These are phyloP conservation scores for Apium graveolens DNA, from an alignment of 129 eudicot species.

Conservation along the genomic window DNA sequence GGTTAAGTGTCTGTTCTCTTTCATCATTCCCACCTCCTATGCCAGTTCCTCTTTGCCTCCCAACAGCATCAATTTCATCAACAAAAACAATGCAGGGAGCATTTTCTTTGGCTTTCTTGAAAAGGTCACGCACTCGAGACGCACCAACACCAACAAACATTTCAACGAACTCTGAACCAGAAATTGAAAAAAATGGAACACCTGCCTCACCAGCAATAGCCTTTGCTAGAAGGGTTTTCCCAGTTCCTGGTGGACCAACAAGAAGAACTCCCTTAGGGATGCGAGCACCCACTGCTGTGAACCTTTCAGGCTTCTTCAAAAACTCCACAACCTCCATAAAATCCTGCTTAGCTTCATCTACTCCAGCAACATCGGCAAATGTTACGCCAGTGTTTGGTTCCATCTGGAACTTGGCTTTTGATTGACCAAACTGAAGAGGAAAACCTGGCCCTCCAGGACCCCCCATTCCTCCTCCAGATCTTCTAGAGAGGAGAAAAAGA, in stretches of 20 bases:
- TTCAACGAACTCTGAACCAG: conserved; percentile 96
- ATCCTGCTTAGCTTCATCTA: conserved; percentile 97
- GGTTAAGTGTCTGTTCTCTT: conserved; percentile 93
- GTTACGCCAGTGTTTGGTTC: conserved; percentile 98
- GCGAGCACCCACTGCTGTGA: conserved; percentile 91
- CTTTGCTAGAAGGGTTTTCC: conserved; percentile 86
- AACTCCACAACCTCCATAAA: conserved; percentile 97
- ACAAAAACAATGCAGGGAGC: conserved; percentile 98
- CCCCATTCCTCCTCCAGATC: conserved; percentile 90
- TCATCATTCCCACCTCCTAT: conserved; percentile 98
- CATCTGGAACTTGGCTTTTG: conserved; percentile 94
- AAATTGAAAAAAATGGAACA: conserved; percentile 90
- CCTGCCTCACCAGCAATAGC: conserved; percentile 99
- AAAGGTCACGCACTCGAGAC: conserved; percentile 92
- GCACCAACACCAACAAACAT: conserved; percentile 99
- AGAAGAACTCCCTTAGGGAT: conserved; percentile 97
- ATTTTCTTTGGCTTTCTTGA: conserved; percentile 91
- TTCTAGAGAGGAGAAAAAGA: conserved; percentile 80
- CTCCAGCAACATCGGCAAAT: conserved; percentile 96
- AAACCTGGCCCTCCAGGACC: conserved; percentile 97
- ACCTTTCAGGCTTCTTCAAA: conserved; percentile 92
- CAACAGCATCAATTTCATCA: conserved; percentile 99
- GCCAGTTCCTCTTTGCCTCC: conserved; percentile 93
- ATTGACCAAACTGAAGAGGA: conserved; percentile 84
- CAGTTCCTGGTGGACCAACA: conserved; percentile 97